A percentile compares a stretch with the other conserved stretches of the same genome.
phyloP scores from a whole-genome alignment of 2,329 filamentous ascomycete genomes.

The Pleoardoris graminearum region DNA sequence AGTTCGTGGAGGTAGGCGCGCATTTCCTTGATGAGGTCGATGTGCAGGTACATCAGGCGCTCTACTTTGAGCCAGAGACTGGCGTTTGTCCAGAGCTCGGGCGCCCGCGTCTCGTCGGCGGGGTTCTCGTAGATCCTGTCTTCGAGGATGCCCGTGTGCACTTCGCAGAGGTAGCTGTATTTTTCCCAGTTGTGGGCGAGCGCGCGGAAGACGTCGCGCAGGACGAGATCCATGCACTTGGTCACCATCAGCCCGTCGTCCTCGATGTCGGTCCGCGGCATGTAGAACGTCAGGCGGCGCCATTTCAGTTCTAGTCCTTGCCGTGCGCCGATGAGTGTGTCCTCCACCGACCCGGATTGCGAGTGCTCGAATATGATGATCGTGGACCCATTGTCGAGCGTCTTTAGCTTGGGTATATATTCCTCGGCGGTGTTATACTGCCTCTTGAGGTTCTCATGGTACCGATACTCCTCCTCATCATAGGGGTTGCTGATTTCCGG shows the following conservation, averaged over 20 bases:
- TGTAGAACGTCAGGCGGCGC: constrained; percentile 56
- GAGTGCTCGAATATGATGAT: constrained; percentile 60
- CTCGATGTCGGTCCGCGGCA: constrained; percentile 49
- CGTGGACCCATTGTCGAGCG: constrained; percentile 53
- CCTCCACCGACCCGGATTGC: constrained; percentile 51
- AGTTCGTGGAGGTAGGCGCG: constrained; percentile 49
- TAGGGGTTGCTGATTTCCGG: constrained; percentile 54
- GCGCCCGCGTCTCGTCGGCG: constrained; percentile 56
- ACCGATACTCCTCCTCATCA: constrained; percentile 41
- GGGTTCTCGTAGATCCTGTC: constrained; percentile 57
- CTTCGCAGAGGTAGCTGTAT: constrained; percentile 51
- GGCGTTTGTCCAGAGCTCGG: constrained; percentile 57
- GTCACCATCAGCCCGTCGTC: constrained; percentile 50
- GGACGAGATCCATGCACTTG: constrained; percentile 56
- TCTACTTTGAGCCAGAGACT: constrained; percentile 57
- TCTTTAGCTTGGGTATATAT: constrained; percentile 48
- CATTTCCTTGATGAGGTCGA: constrained; percentile 54
- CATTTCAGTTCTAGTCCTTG: constrained; percentile 58
- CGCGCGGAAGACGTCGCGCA: constrained; percentile 55
- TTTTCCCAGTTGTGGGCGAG: constrained; percentile 52
- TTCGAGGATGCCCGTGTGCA: constrained; percentile 54
- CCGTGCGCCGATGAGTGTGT: constrained; percentile 56
- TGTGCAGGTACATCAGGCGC: constrained; percentile 56
- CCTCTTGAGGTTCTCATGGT: constrained; percentile 38
- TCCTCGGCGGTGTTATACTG: constrained; percentile 33